Base-by-base conservation (phyloP, 345 rosid species). In the rapeseed (Brassica napus) region DNA sequence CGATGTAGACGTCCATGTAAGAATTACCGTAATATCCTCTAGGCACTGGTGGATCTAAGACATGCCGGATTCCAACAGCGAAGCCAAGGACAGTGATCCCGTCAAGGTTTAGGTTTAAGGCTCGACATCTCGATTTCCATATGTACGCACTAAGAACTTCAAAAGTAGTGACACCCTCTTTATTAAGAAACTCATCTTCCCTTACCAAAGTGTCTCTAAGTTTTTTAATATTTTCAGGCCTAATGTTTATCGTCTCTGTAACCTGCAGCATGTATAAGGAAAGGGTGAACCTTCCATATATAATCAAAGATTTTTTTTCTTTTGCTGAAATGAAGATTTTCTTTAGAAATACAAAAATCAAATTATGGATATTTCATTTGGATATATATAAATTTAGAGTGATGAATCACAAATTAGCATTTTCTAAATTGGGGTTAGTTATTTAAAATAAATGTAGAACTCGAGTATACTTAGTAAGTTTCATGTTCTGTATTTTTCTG, bases 11-110 rank as follows among this genome's bases (percentile, higher is more conserved):
- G 1, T 84, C 69, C 6, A 84, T 63, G 52, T 75, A 47, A 3
- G 88, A 79, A 72, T 88, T 88, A 0, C 89, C 89, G 2, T 86
- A 88, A 71, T 77, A 84, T 5, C 88, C 87, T 2, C 72, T 69
- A 0, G 89, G 75, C 35, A 84, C 65, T n/a, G 84, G 85, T 23
- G 86, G 89, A 35, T 83, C 72, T 10, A 87, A 30, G n/a, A 47
- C 80, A 42, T 54, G 78, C 35, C 86, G 76, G 24, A 86, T 67
- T 14, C 86, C 84, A 5, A 82, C 82, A 11, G 79, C 69, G 11
- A 88, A 14, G 47, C 71, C 37, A 2, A 82, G 63, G 35, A 75
- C 15, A 7, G 79, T 83, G 70, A 74, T 71, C 24, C 63, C 81
- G 31, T 86, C 77, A 37, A 69, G 78, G 59, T 85, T 62, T 34